Evolutionary conservation across 192 early-diverging fungal genomes (phyloP).

Genomic region (Kickxella alabastrina): DNA sequence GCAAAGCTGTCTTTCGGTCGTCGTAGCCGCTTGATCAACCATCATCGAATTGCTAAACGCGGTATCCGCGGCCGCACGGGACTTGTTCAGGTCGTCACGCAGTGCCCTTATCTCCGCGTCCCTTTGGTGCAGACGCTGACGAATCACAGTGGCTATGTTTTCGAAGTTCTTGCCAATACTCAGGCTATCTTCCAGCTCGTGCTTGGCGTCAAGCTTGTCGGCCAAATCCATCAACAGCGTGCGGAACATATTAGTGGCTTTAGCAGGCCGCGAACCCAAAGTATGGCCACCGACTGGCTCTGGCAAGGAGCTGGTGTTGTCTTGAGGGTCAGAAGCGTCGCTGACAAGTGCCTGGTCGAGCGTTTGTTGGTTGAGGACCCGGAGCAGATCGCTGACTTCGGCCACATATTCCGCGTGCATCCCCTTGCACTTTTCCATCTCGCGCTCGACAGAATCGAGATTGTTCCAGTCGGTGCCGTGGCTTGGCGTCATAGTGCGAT

Average conservation of each 20-base stretch:
- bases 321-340: neutral
- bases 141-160: slow-evolving; percentile 29
- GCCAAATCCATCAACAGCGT: slow-evolving; percentile 41
- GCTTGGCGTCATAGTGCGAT: slow-evolving; percentile 21
- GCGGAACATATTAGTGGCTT: slow-evolving; percentile 29
- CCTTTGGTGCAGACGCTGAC: slow-evolving; percentile 19
- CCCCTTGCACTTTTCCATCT: slow-evolving; percentile 25
- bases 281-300: too few relatives aligned
- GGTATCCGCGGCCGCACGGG: too few relatives aligned
- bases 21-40: too few relatives aligned
- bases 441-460: slow-evolving; percentile 28
- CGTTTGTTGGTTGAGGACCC: slow-evolving; percentile 32
- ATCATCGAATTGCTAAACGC: too few relatives aligned
- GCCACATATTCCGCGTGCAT: slow-evolving; percentile 28
- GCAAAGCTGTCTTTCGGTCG: too few relatives aligned
- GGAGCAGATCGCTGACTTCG: slow-evolving; percentile 27
- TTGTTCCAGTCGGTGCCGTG: slow-evolving; percentile 46
- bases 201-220: slow-evolving; percentile 14
- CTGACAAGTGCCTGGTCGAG: slow-evolving; percentile 22
- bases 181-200: slow-evolving; percentile 32
- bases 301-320: neutral
- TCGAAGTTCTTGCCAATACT: slow-evolving; percentile 44
- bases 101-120: slow-evolving; percentile 13
- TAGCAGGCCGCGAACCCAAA: neutral
- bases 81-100: slow-evolving; percentile 12